Evolutionary conservation across 140 eudicot species (phyloP), one percentile per base, ranked within the genome.

Genomic region (Senecio squalidus): DNA sequence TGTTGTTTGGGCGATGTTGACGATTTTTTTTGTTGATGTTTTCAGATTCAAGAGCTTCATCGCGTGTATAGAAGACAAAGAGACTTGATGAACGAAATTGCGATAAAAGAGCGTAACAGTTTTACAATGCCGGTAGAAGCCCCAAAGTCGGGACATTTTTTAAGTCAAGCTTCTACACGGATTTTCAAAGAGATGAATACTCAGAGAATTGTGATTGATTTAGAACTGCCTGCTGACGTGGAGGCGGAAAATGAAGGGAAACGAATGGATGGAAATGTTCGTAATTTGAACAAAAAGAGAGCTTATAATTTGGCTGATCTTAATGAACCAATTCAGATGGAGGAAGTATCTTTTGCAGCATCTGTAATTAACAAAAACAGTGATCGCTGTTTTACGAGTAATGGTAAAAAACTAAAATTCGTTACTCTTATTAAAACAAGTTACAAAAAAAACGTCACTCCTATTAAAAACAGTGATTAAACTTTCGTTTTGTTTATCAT

Each of bases 41-140:
- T 48, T 21, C 80, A 87, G 96, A 80, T 84, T 58, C 82, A 74
- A 78, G 96, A 87, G 67, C 94, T 87, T 60, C 96, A 87, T 68
- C 93, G 94, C 2, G 69, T 87, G 40, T 84, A 87, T 55, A 75
- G 64, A 76, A 67, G 78, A 67, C 96, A 87, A 34, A 73, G 75
- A 45, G 89, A 83, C 49, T 67, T 87, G 67, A 83, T 87, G 96
- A 70, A 65, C n/a, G 89, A 75, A 38, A 1, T 73, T 22, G 52
- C 58, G 60, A 70, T 64, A 58, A 74, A 72, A 29, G 75, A 62
- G 54, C 50, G 43, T 25, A 31, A 34, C 51, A 73, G 59, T 7
- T 11, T 25, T 56, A 50, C 64, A 41, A 26, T 30, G 44, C 60
- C 43, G 46, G 52, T 30, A 22, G 83, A 69, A 15, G 74, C 63